Evolutionary conservation across 2,329 filamentous ascomycete species (phyloP).

Genomic region (Plectosphaerella plurivora): DNA sequence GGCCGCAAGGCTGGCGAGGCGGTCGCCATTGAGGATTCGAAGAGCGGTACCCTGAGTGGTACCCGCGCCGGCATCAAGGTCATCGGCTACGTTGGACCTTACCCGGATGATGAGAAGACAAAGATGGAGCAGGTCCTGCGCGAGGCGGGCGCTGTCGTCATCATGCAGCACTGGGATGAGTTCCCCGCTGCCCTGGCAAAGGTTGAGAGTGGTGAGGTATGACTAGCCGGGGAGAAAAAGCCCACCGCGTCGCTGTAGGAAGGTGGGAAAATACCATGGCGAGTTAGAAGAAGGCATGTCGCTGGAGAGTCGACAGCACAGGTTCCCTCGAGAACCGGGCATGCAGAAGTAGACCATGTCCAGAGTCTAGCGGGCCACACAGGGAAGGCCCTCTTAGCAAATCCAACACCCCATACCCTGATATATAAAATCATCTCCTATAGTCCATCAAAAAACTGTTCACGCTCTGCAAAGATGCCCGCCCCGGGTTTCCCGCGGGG

Average conservation of each 20-base stretch:
- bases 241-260: conserved; percentile 8
- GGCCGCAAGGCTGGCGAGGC: conserved; percentile 67
- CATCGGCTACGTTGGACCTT: conserved; percentile 82
- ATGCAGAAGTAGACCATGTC: neutral
- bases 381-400: no score
- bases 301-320: neutral
- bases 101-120: conserved; percentile 54
- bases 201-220: conserved; percentile 23
- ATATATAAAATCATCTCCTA: conserved; percentile 19
- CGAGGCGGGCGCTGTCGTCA: conserved; percentile 56
- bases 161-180: conserved; percentile 59
- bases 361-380: neutral
- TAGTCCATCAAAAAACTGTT: conserved; percentile 81
- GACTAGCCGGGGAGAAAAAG: conserved; percentile 10
- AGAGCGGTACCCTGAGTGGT: conserved; percentile 72
- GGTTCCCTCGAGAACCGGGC: no score
- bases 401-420: neutral
- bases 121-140: conserved; percentile 61
- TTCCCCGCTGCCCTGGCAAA: conserved; percentile 43
- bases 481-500: conserved; percentile 76
- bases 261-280: neutral
- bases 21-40: conserved; percentile 84
- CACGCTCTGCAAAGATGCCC: conserved; percentile 83
- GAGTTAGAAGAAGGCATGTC: no score
- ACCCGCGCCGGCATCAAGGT: conserved; percentile 74